Conservation (phyloP, 2,329 filamentous ascomycete genomes). For the Aspergillus sp. region DNA sequence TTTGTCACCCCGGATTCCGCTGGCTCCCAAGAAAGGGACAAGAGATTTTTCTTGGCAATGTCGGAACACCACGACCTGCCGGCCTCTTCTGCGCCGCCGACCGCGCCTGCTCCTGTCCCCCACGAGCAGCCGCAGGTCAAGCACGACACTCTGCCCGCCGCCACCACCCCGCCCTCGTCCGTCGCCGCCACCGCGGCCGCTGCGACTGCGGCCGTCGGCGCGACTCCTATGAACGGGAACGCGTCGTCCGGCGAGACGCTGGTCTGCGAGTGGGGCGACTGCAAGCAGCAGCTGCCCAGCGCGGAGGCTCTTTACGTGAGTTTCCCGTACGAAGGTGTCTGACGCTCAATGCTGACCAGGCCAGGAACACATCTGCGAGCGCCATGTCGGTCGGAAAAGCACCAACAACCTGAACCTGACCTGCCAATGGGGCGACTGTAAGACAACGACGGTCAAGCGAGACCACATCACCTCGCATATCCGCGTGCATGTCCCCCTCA, state of each 20-base stretch:
- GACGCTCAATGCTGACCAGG: neutral
- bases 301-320: conserved; percentile 55
- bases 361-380: conserved; percentile 97
- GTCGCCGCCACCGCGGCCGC: conserved; percentile 27
- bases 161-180: conserved; percentile 19
- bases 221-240: conserved; percentile 20
- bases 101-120: conserved; percentile 6
- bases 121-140: conserved; percentile 11
- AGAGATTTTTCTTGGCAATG: conserved; percentile 34
- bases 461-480: conserved; percentile 99
- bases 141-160: conserved; percentile 16
- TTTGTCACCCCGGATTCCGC: too few relatives aligned
- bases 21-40: conserved; percentile 22
- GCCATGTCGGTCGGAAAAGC: conserved; percentile 96
- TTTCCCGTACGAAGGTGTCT: conserved; percentile 3
- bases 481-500: conserved; percentile 94
- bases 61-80: conserved; percentile 26
- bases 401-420: conserved; percentile 98
- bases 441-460: conserved; percentile 94
- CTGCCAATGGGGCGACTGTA: conserved; percentile 93
- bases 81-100: neutral
- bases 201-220: conserved; percentile 28
- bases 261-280: conserved; percentile 54
- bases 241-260: conserved; percentile 29
- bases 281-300: conserved; percentile 49